Evolutionary conservation across 352 stramenopile species (phyloP).

Genomic region (Phytophthora melonis): DNA sequence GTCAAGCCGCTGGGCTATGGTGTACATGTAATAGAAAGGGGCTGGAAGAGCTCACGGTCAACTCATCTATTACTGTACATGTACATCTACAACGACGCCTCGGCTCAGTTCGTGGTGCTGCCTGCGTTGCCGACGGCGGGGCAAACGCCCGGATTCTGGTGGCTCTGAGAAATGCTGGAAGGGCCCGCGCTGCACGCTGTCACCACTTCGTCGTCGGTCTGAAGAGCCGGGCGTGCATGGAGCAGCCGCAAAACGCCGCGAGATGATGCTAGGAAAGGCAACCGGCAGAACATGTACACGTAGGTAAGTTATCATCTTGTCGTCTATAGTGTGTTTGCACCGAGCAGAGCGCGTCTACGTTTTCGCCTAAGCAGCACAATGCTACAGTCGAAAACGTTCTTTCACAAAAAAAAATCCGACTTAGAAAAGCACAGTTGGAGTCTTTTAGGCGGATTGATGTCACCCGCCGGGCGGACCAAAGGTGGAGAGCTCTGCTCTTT

Average conservation of each 20-base stretch:
- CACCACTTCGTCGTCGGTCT: conserved; percentile 24
- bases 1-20: not conserved
- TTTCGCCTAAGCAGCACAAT: not conserved
- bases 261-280: not conserved
- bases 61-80: not conserved
- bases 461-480: not conserved
- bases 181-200: conserved; percentile 22
- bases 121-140: not conserved
- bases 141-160: conserved; percentile 13
- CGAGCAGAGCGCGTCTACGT: not conserved
- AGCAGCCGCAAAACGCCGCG: not conserved
- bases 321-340: not conserved
- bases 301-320: not conserved
- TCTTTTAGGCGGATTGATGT: too few species aligned
- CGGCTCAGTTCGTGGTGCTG: not conserved
- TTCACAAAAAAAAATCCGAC: not conserved
- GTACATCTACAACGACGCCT: not conserved
- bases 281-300: not conserved
- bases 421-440: not conserved
- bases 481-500: not conserved
- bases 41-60: conserved; percentile 2
- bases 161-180: conserved; percentile 37
- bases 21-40: not conserved
- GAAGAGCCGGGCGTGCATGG: conserved; percentile 23
- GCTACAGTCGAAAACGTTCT: not conserved